phyloP scores from a whole-genome alignment of 208 protist genomes.

The Acanthamoeba triangularis region DNA sequence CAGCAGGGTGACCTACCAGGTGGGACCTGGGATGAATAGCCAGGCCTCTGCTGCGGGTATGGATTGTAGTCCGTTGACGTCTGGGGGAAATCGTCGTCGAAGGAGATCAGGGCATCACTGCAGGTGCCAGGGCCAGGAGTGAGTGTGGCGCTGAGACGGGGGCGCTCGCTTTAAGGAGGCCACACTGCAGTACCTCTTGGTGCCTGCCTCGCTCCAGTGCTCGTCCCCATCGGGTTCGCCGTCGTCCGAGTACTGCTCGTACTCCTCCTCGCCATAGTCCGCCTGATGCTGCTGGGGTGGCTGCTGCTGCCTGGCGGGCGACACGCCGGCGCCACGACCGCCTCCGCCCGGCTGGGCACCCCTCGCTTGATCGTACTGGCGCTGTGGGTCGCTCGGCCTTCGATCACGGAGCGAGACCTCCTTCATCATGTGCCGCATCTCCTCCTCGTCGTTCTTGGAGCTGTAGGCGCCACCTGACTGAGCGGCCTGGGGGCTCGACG shows the following conservation, averaged over 20 bases:
- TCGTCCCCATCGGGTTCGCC: not conserved
- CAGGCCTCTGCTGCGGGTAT: too few relatives aligned
- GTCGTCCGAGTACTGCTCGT: not conserved
- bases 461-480: not conserved
- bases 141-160: too few relatives aligned
- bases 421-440: conserved; percentile 19
- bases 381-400: not conserved
- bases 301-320: not conserved
- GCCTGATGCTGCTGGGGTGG: not conserved
- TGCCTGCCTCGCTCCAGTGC: not conserved
- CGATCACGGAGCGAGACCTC: not conserved
- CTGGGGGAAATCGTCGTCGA: not conserved
- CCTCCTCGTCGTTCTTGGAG: not conserved
- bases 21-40: too few relatives aligned
- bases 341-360: not conserved
- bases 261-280: not conserved
- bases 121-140: not conserved
- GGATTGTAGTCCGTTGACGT: not conserved
- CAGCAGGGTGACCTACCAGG: too few relatives aligned
- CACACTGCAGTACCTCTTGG: not conserved
- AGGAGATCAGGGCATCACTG: not conserved
- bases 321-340: not conserved
- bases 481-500: not conserved
- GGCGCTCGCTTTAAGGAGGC: too few relatives aligned
- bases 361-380: not conserved